Evolutionary conservation across 208 protist species (phyloP), one percentile per base, ranked within the genome.

Genomic region (Wallacemonas sp.): DNA sequence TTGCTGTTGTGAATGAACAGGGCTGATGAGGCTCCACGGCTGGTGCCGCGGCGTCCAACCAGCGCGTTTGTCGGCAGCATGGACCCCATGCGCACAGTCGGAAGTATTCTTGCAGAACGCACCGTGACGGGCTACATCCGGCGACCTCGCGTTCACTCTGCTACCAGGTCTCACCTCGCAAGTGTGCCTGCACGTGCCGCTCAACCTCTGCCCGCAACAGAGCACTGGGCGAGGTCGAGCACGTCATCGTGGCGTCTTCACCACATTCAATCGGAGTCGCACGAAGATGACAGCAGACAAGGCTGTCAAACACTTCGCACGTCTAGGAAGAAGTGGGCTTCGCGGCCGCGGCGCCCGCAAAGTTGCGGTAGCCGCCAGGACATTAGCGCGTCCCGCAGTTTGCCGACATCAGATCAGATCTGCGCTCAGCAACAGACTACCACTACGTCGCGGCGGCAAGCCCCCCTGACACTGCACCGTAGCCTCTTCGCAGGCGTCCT

Each of bases 401-500:
- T 41, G 6, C 36, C 36, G 14, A 17, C 36, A 6, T 41, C 36
- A 41, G 9, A 14, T 41, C 36, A 41, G 36, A 41, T 6, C 36
- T 14, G 14, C 36, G 36, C 14, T 41, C 36, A 14, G 9, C 6
- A 6, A 41, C 36, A 41, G 9, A 41, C 9, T 14, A 41, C 6
- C 36, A 41, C 6, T 14, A 41, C 36, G 42, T 46, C 4, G 24
- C 46, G 26, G 5, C 58, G 33, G 30, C 61, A 58, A n/a, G 24
- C 26, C 12, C 44, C 68, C 19, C 47, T 66, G 22, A 49, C 34
- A 4, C 39, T 79, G 2, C 63, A 65, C 1, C 65, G 60, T 4
- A 60, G 59, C 30, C 53, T 82, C 8, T 74, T 76, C n/a, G 56
- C 60, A 19, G 41, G 53, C 21, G 17, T 77, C 22, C 66, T 82